A percentile compares a stretch with the other conserved stretches of the same genome.
phyloP scores from a whole-genome alignment of 2,329 filamentous ascomycete species.

The Verticillium albo-atrum region DNA sequence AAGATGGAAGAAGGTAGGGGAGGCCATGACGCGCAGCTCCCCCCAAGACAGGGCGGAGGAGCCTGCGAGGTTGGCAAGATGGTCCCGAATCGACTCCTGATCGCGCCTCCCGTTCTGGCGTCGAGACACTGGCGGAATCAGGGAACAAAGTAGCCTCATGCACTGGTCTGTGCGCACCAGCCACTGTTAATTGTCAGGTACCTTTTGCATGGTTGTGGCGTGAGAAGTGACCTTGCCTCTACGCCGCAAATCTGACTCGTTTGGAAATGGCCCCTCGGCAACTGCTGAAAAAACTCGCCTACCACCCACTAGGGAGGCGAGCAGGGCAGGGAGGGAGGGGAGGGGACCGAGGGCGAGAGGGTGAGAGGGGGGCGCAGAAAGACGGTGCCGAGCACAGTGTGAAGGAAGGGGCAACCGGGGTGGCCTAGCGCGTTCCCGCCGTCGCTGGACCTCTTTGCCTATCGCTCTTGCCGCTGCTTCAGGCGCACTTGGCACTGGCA shows the following conservation, averaged over 20 bases:
- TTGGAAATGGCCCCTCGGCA: background rate
- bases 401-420: background rate
- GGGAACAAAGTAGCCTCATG: background rate
- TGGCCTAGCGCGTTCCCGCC: background rate
- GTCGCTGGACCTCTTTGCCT: background rate
- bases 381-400: background rate
- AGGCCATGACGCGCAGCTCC: background rate
- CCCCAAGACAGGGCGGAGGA: background rate
- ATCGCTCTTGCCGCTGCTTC: background rate
- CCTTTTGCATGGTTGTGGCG: background rate
- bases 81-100: background rate
- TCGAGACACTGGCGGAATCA: background rate
- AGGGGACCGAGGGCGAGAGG: background rate
- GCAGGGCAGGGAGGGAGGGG: background rate
- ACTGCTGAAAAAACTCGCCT: background rate
- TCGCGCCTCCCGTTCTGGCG: background rate
- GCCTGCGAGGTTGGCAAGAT: background rate
- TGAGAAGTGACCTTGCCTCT: background rate
- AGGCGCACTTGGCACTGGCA: background rate
- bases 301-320: background rate
- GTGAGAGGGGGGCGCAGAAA: background rate
- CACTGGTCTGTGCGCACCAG: background rate
- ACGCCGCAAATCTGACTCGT: background rate
- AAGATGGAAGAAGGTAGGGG: background rate
- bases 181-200: background rate